phyloP scores from a whole-genome alignment of 805 yeast genomes.

The Sporopachydermia lactativora region DNA sequence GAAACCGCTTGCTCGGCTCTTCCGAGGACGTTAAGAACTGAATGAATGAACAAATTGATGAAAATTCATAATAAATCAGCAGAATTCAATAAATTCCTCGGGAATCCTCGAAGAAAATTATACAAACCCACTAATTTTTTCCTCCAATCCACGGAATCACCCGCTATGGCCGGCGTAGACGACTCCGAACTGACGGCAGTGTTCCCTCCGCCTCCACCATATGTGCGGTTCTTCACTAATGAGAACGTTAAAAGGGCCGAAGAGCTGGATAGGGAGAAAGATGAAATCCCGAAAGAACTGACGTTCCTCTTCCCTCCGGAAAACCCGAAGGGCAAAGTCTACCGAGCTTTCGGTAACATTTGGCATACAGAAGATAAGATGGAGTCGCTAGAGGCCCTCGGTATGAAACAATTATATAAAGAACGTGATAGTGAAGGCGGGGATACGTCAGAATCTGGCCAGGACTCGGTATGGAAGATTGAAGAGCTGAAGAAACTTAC shows the following conservation, averaged over 20 bases:
- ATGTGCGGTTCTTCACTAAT: conserved; percentile 54
- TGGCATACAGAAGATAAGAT: conserved; percentile 72
- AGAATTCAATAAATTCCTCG: no score
- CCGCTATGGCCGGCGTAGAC: neutral
- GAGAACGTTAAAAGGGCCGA: conserved; percentile 30
- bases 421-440: conserved; percentile 14
- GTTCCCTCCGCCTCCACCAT: conserved; percentile 93
- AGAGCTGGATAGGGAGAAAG: conserved; percentile 9
- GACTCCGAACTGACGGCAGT: conserved; percentile 40
- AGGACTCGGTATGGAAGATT: conserved; percentile 38
- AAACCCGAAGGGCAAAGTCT: conserved; percentile 47
- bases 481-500: conserved; percentile 68
- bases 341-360: conserved; percentile 78
- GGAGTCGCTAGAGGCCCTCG: conserved; percentile 63
- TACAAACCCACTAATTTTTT: no score
- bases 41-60: no score
- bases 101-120: no score
- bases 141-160: no score
- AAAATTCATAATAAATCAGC: no score
- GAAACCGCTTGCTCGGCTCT: no score
- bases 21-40: no score
- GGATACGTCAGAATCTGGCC: conserved; percentile 13
- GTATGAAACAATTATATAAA: conserved; percentile 59
- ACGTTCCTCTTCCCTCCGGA: conserved; percentile 51
- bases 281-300: conserved; percentile 29